Percentiles rank a stretch among this genome's conserved stretches.
These are phyloP conservation scores for Komagataella kurtzmanii DNA, from an alignment of 805 yeast genomes.

Conservation along the genomic window DNA sequence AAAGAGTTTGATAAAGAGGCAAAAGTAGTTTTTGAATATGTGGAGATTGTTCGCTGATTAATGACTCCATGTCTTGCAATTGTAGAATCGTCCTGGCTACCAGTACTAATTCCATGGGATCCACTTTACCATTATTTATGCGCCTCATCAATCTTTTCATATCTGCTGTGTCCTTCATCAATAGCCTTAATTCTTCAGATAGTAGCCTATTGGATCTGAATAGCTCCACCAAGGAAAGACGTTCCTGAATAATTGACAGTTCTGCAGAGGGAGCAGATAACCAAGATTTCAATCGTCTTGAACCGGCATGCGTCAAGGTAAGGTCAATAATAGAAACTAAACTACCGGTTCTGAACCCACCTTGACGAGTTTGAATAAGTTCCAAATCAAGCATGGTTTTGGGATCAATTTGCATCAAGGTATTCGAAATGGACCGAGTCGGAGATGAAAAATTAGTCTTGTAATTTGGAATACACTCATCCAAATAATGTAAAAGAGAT, in stretches of 20 bases:
- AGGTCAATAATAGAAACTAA: slow-evolving; percentile 54
- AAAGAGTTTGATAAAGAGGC: slow-evolving; percentile 1
- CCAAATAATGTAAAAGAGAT: slow-evolving; percentile 52
- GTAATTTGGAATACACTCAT: slow-evolving; percentile 60
- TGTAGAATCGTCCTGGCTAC: neutral
- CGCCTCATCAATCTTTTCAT: slow-evolving; percentile 47
- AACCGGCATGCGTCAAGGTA: slow-evolving; percentile 73
- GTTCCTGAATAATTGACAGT: slow-evolving; percentile 32
- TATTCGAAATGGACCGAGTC: slow-evolving; percentile 31
- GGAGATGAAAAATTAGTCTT: slow-evolving; percentile 59
- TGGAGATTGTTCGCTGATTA: neutral
- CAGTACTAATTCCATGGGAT: neutral
- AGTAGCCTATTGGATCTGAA: slow-evolving; percentile 20
- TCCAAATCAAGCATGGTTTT: slow-evolving; percentile 71
- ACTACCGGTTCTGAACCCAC: slow-evolving; percentile 51
- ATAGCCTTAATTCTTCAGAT: slow-evolving; percentile 17
- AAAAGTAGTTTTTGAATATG: slow-evolving; percentile 6
- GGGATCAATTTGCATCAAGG: slow-evolving; percentile 66
- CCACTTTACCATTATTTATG: slow-evolving; percentile 24
- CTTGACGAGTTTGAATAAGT: slow-evolving; percentile 43
- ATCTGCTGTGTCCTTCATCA: slow-evolving; percentile 37
- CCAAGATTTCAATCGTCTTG: slow-evolving; percentile 74
- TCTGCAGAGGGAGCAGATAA: slow-evolving; percentile 65
- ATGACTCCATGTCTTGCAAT: neutral
- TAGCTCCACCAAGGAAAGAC: slow-evolving; percentile 40